These are phyloP conservation scores for Wickerhamiella parazyma DNA, from an alignment of 805 yeast species.

Conservation along the genomic window DNA sequence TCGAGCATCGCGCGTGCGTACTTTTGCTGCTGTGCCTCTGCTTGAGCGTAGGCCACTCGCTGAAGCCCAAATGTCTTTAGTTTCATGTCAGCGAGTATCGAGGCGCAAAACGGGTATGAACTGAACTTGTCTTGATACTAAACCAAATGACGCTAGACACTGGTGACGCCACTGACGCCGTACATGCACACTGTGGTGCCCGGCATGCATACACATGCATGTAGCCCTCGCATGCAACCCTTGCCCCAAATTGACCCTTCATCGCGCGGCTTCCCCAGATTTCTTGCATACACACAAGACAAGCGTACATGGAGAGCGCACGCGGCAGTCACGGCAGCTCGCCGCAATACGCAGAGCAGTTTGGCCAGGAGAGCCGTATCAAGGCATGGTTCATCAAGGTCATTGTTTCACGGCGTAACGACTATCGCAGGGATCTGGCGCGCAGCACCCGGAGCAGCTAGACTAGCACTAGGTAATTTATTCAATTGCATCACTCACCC, in stretches of 20 bases:
- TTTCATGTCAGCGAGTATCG: not conserved
- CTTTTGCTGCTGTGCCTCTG: conserved; percentile 6
- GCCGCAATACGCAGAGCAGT: not conserved
- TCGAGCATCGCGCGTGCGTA: conserved; percentile 9
- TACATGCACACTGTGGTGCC: too few species aligned
- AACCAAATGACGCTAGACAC: too few species aligned
- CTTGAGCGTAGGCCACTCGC: conserved; percentile 2
- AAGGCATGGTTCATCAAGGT: not conserved
- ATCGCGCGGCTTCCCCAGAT: too few species aligned
- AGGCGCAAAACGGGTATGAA: too few species aligned
- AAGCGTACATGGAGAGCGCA: too few species aligned
- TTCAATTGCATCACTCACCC: not conserved
- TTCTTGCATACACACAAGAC: too few species aligned
- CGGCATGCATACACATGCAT: too few species aligned
- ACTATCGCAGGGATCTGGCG: not conserved
- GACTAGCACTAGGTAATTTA: not conserved
- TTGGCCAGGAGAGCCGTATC: not conserved
- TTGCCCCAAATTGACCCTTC: too few species aligned
- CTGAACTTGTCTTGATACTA: too few species aligned
- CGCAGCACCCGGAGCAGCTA: not conserved
- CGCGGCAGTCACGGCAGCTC: too few species aligned
- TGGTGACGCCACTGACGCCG: too few species aligned
- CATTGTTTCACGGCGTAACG: not conserved
- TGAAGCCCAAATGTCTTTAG: conserved; percentile 1
- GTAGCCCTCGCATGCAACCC: too few species aligned